Conservation (phyloP, 2,329 filamentous ascomycete genomes). For the Chaetomiaceae sp. region DNA sequence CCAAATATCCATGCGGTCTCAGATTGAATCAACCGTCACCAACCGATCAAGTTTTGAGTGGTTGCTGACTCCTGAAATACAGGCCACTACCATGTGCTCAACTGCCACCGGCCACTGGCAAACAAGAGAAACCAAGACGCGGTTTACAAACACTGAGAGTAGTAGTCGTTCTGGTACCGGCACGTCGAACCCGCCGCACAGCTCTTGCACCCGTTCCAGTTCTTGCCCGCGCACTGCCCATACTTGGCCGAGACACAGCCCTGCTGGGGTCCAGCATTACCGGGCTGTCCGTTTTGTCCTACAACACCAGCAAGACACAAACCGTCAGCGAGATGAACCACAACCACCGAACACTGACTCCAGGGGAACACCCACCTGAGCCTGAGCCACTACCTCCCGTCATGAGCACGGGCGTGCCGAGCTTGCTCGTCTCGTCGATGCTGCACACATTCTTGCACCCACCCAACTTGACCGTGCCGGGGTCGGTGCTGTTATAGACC, state of each 20-base stretch:
- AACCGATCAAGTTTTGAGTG: too few species aligned
- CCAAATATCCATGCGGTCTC: too few species aligned
- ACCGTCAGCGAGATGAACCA: constrained; percentile 3
- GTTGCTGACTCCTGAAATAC: too few species aligned
- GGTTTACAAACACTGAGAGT: constrained; percentile 36
- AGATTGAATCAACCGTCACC: too few species aligned
- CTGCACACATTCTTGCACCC: constrained; percentile 36
- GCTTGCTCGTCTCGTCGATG: constrained; percentile 35
- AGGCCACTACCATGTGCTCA: too few species aligned
- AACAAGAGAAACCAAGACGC: too few species aligned
- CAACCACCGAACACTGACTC: background rate
- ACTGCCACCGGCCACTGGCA: too few species aligned
- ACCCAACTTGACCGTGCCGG: constrained; percentile 16
- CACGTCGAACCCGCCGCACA: constrained; percentile 35
- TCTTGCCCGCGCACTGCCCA: constrained; percentile 37
- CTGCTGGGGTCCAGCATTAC: too few species aligned
- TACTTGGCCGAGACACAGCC: constrained; percentile 30
- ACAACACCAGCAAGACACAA: background rate
- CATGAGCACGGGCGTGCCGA: constrained; percentile 36
- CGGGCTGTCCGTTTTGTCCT: background rate
- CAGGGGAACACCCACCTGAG: background rate
- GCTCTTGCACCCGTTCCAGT: constrained; percentile 34
- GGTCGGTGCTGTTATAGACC: constrained; percentile 41
- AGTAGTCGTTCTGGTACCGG: constrained; percentile 33
- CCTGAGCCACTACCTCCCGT: too few species aligned